Percentiles rank a stretch among this genome's conserved stretches.
These are phyloP conservation scores for Rhizopogon sp. DNA, from an alignment of 768 basidiomycete species.

Conservation along the genomic window DNA sequence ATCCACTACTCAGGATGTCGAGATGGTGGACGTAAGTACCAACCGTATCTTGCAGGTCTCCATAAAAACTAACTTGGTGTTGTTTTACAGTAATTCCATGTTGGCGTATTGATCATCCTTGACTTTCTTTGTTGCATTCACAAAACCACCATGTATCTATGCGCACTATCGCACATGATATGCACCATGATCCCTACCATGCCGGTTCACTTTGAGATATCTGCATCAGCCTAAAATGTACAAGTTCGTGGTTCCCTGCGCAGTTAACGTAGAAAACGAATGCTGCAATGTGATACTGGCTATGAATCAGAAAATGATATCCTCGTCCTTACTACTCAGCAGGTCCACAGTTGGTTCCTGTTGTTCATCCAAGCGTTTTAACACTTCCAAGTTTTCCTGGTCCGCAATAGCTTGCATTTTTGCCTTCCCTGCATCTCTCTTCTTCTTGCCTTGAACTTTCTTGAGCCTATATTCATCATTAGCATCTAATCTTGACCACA, in stretches of 20 bases:
- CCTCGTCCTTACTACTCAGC: conserved; percentile 82
- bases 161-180: conserved; percentile 47
- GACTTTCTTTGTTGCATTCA: conserved; percentile 13
- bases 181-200: conserved; percentile 38
- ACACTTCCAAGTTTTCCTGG: conserved; percentile 16
- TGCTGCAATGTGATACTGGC: conserved; percentile 5
- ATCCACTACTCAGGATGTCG: conserved; percentile 52
- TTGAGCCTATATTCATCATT: conserved; percentile 58
- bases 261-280: background rate
- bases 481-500: background rate
- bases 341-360: conserved; percentile 51
- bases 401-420: conserved; percentile 19
- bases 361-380: conserved; percentile 1
- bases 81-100: conserved; percentile 29
- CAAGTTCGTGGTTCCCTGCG: background rate
- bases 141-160: conserved; percentile 71
- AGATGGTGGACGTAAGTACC: conserved; percentile 73
- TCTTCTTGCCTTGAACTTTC: conserved; percentile 86
- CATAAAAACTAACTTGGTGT: conserved; percentile 8
- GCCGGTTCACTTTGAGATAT: background rate
- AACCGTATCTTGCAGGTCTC: conserved; percentile 5
- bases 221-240: background rate
- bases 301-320: conserved; percentile 79
- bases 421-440: conserved; percentile 11
- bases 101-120: conserved; percentile 12